Evolutionary conservation across 2,329 filamentous ascomycete genomes (phyloP).

Genomic region (Penicillium glabrum): DNA sequence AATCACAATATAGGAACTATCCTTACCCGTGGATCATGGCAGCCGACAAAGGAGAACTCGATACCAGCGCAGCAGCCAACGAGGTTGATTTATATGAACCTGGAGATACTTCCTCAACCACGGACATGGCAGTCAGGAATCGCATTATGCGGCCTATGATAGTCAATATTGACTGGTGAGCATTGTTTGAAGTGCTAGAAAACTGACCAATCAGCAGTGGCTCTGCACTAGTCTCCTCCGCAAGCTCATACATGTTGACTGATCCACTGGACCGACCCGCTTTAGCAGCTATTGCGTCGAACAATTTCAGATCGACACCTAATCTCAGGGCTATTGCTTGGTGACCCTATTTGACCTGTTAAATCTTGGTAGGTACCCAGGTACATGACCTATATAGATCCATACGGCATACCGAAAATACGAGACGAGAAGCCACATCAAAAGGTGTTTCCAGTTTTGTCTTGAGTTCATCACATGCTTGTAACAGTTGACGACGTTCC

Average conservation of each 20-base stretch:
- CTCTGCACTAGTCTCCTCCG: constrained; percentile 2
- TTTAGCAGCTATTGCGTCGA: constrained; percentile 10
- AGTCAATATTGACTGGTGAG: not conserved
- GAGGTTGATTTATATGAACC: not conserved
- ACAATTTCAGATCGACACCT: constrained; percentile 12
- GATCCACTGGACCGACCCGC: not conserved
- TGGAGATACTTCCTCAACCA: constrained; percentile 4
- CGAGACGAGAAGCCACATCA: constrained; percentile 4
- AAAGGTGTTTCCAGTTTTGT: constrained; percentile 5
- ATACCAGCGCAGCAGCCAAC: constrained; percentile 11
- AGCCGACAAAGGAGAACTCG: constrained; percentile 13
- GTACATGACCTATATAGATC: not conserved
- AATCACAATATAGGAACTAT: not conserved
- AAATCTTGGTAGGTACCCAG: not conserved
- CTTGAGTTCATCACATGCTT: constrained; percentile 16
- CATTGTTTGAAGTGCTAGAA: not conserved
- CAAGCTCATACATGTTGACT: not conserved
- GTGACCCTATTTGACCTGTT: constrained; percentile 5
- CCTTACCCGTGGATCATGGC: constrained; percentile 14
- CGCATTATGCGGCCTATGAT: constrained; percentile 7
- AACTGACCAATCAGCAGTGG: constrained; percentile 11
- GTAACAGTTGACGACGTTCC: constrained; percentile 8
- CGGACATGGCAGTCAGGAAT: constrained; percentile 12
- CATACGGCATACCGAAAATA: constrained; percentile 12
- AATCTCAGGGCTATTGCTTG: constrained; percentile 14